Conservation (phyloP, 1,284 basidiomycete species). For the Exobasidium cylindrosporum region DNA sequence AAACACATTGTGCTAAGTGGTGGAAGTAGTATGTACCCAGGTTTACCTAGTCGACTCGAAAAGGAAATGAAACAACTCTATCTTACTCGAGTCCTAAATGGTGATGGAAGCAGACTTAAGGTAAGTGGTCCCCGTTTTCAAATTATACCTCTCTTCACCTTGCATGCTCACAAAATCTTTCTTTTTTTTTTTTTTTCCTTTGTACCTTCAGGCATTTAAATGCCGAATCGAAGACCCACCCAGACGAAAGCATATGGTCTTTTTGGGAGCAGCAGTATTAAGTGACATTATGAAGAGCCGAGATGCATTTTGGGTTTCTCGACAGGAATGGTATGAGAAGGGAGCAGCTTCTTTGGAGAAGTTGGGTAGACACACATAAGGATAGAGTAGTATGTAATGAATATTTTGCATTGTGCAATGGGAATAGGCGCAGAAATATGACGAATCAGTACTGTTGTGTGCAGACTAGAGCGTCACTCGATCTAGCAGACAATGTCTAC, state of each 20-base stretch:
- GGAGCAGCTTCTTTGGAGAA: slow-evolving; percentile 47
- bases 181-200: neutral
- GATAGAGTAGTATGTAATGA: neutral
- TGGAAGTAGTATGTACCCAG: slow-evolving; percentile 93
- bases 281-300: slow-evolving; percentile 97
- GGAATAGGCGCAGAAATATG: too few species aligned
- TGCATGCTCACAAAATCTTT: neutral
- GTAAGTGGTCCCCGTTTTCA: slow-evolving; percentile 61
- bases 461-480: too few species aligned
- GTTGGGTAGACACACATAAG: slow-evolving; percentile 46
- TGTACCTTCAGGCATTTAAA: slow-evolving; percentile 98
- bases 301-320: slow-evolving; percentile 74
- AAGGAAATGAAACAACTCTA: slow-evolving; percentile 99
- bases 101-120: slow-evolving; percentile 80
- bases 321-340: slow-evolving; percentile 54
- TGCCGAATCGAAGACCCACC: slow-evolving; percentile 97
- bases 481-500: neutral
- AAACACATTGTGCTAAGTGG: slow-evolving; percentile 97
- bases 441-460: too few species aligned
- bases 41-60: slow-evolving; percentile 89
- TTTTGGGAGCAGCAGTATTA: slow-evolving; percentile 77
- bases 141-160: neutral
- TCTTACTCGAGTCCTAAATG: slow-evolving; percentile 78
- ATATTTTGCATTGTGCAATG: too few species aligned
- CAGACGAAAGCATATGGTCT: slow-evolving; percentile 97